A percentile compares a stretch with the other conserved stretches of the same genome.
Conservation (phyloP, 2,329 filamentous ascomycete species). For the Fusarium phyllophilum region DNA sequence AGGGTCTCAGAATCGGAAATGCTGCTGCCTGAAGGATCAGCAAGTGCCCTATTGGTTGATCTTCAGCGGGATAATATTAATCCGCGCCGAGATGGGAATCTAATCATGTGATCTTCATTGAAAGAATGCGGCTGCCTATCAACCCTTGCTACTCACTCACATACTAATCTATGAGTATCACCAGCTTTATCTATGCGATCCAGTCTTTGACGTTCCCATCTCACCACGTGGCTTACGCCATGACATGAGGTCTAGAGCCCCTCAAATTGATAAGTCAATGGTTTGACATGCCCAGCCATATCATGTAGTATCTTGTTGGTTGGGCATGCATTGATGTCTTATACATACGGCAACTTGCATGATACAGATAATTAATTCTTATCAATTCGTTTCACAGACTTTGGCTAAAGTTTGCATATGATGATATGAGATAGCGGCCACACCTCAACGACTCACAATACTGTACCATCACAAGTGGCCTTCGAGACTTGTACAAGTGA, state of each 20-base stretch:
- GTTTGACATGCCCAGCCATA: too few relatives aligned
- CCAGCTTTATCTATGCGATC: slow-evolving; percentile 7
- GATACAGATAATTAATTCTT: background rate
- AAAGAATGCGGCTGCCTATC: slow-evolving; percentile 26
- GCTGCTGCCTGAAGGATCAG: slow-evolving; percentile 44
- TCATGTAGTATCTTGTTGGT: background rate
- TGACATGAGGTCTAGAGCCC: background rate
- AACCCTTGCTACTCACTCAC: slow-evolving; percentile 5
- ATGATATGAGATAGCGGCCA: background rate
- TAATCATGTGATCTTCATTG: slow-evolving; percentile 2
- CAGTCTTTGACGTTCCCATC: background rate
- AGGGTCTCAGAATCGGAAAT: slow-evolving; percentile 34
- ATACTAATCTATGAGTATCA: background rate
- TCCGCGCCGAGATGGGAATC: background rate
- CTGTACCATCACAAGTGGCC: background rate
- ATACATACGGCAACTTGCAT: background rate
- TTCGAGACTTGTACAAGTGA: background rate
- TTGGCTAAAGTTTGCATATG: background rate
- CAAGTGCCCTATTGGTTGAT: slow-evolving; percentile 21
- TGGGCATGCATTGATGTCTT: background rate
- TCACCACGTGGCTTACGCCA: background rate
- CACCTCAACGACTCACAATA: too few relatives aligned
- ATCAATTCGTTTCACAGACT: background rate
- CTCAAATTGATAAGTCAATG: background rate
- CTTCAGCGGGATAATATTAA: background rate